Evolutionary conservation across 1,284 basidiomycete species (phyloP), one percentile per base, ranked within the genome.

Genomic region (Earliella scabrosa): DNA sequence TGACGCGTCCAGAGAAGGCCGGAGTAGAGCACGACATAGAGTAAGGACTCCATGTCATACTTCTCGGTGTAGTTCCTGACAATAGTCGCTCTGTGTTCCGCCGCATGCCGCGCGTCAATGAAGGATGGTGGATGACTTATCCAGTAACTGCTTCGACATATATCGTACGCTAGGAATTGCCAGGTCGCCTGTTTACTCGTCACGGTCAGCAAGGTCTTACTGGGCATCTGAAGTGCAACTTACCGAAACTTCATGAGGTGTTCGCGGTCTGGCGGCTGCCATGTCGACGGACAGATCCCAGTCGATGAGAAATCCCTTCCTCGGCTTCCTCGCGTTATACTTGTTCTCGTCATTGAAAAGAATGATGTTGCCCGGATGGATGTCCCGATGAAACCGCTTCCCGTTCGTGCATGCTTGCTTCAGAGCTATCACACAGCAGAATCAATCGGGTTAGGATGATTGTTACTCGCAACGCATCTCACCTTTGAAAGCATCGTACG

Each of bases 31-130:
- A 56, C 45, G 7, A 47, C 44, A 39, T 51, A 56, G 31, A 47
- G 13, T 3, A 56, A 20, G 1, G 55, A 52, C 20, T 57, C 55
- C 45, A 52, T 56, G 45, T 56, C 55, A n/a, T 56, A 29, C 24
- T 18, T 14, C 8, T 52, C 20, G 0, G 18, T 40, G 18, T 57
- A 40, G 34, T 21, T 9, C 16, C 4, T 38, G 27, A 3, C 16
- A 14, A 29, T 23, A 16, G 20, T 29, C 14, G n/a, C n/a, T n/a
- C n/a, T n/a, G n/a, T n/a, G n/a, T n/a, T n/a, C n/a, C n/a, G n/a
- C n/a, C n/a, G n/a, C n/a, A n/a, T n/a, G n/a, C n/a, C 16, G 24
- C 11, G 11, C 11, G 20, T 29, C 29, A 13, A 6, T n/a, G 41
- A 14, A 26, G 23, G 14, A 27, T n/a, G 9, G 26, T 11, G 9